Evolutionary conservation across 345 rosid species (phyloP).

Genomic region (Rhodamnia rubescens): DNA sequence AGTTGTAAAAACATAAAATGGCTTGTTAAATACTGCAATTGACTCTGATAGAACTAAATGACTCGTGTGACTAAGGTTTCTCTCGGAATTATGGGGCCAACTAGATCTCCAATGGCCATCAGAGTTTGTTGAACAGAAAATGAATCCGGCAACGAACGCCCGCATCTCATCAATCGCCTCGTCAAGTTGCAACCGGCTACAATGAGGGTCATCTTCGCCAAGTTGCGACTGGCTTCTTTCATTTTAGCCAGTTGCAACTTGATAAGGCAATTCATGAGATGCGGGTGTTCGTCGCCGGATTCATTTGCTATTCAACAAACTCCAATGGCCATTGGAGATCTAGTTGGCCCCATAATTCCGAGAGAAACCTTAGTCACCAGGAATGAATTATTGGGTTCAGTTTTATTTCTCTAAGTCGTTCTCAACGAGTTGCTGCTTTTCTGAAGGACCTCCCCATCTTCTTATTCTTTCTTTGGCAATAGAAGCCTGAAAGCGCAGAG

Average conservation of each 20-base stretch:
- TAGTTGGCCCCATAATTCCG: too few relatives aligned
- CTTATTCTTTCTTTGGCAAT: constrained; percentile 49
- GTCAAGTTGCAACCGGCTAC: not conserved
- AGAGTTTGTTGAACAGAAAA: not conserved
- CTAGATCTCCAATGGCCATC: not conserved
- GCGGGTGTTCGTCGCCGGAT: too few relatives aligned
- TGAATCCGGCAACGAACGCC: not conserved
- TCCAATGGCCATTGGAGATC: too few relatives aligned
- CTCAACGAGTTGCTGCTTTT: not conserved
- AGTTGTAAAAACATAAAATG: not conserved
- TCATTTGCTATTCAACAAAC: too few relatives aligned
- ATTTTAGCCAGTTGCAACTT: too few relatives aligned
- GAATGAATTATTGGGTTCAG: too few relatives aligned
- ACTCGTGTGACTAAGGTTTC: not conserved
- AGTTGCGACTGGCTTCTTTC: too few relatives aligned
- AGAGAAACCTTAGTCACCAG: too few relatives aligned
- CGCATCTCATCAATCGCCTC: not conserved
- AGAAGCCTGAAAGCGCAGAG: constrained; percentile 37
- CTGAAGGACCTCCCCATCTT: constrained; percentile 49
- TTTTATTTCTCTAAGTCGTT: not conserved
- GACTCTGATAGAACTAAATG: not conserved
- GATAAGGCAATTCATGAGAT: too few relatives aligned
- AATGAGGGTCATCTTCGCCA: not conserved
- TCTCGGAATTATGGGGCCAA: not conserved
- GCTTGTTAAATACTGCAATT: not conserved